phyloP scores from a whole-genome alignment of 148 eudicot species.

The Chenopodium suecicum region DNA sequence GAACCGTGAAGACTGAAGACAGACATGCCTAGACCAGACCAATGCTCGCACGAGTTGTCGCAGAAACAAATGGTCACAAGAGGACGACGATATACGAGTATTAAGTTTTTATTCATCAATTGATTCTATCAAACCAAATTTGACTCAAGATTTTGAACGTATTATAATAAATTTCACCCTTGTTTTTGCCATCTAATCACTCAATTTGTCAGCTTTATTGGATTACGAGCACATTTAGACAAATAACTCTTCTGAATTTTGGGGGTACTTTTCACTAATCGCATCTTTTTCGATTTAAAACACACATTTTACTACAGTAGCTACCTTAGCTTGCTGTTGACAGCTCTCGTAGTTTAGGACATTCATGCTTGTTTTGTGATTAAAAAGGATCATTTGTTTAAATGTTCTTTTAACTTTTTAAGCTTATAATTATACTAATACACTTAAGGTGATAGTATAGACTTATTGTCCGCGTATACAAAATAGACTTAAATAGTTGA shows the following conservation, averaged over 20 bases:
- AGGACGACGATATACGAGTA: neutral
- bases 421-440: too few relatives aligned
- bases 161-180: neutral
- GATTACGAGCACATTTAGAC: slow-evolving; percentile 21
- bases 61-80: neutral
- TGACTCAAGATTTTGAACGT: neutral
- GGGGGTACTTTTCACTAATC: slow-evolving; percentile 10
- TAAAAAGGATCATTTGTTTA: too few relatives aligned
- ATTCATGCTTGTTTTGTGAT: neutral
- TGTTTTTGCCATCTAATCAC: slow-evolving; percentile 16
- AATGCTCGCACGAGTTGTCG: slow-evolving; percentile 4
- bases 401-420: too few relatives aligned
- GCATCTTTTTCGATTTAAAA: slow-evolving; percentile 19
- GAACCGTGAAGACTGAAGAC: neutral
- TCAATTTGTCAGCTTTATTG: slow-evolving; percentile 23
- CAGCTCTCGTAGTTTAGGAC: neutral
- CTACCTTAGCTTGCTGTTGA: neutral
- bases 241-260: slow-evolving; percentile 9
- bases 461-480: too few relatives aligned
- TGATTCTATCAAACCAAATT: neutral
- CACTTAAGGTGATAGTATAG: too few relatives aligned
- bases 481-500: too few relatives aligned
- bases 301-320: neutral
- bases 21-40: neutral
- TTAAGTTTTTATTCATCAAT: neutral